phyloP scores from a whole-genome alignment of 1,139 yeast species.

The Spencermartinsiella ligniputridi region DNA sequence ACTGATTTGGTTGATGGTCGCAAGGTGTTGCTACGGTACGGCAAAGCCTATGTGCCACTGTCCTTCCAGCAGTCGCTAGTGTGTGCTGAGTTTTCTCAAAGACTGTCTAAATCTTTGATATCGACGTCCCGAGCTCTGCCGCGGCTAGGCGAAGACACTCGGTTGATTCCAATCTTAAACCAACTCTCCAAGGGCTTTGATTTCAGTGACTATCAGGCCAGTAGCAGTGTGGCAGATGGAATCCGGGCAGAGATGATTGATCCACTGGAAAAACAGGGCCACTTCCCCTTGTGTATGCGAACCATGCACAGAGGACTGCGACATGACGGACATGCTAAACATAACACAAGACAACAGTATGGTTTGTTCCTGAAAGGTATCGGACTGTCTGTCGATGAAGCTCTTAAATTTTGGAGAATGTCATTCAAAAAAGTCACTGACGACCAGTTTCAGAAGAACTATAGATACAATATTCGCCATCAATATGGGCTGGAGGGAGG shows the following conservation, averaged over 20 bases:
- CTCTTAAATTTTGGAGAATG: constrained; percentile 75
- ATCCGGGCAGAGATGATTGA: constrained; percentile 64
- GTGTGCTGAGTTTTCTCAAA: constrained; percentile 57
- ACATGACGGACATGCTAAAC: constrained; percentile 67
- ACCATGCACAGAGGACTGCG: constrained; percentile 60
- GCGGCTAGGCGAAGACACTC: constrained; percentile 84
- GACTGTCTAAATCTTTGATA: constrained; percentile 50
- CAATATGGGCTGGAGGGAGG: constrained; percentile 90
- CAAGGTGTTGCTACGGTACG: constrained; percentile 59
- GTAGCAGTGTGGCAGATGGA: constrained; percentile 40
- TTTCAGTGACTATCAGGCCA: constrained; percentile 35
- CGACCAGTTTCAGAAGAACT: constrained; percentile 83
- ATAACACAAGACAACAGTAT: constrained; percentile 80
- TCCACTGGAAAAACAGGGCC: constrained; percentile 49
- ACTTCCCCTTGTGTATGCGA: constrained; percentile 81
- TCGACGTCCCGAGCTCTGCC: constrained; percentile 77
- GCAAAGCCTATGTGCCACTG: constrained; percentile 82
- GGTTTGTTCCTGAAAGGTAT: constrained; percentile 83
- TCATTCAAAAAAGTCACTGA: constrained; percentile 64
- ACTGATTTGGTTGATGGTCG: constrained; percentile 69
- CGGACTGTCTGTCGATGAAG: constrained; percentile 84
- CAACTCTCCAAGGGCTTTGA: constrained; percentile 52
- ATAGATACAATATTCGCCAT: constrained; percentile 82
- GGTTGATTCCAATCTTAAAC: constrained; percentile 76
- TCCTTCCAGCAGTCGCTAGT: constrained; percentile 70